phyloP scores from a whole-genome alignment of 2,329 filamentous ascomycete species.

The Verticillium nubilum region DNA sequence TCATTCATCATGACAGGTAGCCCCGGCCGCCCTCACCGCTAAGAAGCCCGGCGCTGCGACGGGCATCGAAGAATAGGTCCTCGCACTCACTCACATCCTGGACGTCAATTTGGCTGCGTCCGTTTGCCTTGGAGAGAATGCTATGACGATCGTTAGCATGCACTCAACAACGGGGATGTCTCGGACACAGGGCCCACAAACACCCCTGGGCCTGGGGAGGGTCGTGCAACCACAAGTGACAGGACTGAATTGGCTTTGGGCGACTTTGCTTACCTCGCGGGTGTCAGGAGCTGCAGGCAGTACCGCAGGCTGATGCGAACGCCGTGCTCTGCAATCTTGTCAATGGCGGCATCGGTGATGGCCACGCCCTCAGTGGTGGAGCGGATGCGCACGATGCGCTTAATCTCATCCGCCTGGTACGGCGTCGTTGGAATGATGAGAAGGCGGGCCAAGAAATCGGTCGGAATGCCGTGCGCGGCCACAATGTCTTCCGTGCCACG shows the following conservation, averaged over 20 bases:
- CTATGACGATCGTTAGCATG: slow-evolving; percentile 37
- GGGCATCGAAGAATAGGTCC: slow-evolving; percentile 77
- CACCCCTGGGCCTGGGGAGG: slow-evolving; percentile 2
- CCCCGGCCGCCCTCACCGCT: slow-evolving; percentile 55
- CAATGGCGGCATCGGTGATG: slow-evolving; percentile 76
- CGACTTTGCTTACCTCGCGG: slow-evolving; percentile 56
- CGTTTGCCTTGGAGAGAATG: slow-evolving; percentile 83
- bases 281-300: slow-evolving; percentile 85
- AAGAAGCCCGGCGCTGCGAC: slow-evolving; percentile 68
- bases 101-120: slow-evolving; percentile 69
- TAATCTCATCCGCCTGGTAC: slow-evolving; percentile 85
- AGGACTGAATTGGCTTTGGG: not conserved
- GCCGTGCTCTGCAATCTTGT: slow-evolving; percentile 82
- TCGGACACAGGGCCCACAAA: slow-evolving; percentile 11
- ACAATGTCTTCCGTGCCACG: slow-evolving; percentile 77
- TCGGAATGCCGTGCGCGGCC: slow-evolving; percentile 87
- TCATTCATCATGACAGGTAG: slow-evolving; percentile 52
- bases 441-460: slow-evolving; percentile 87
- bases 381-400: slow-evolving; percentile 81
- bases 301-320: slow-evolving; percentile 88
- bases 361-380: slow-evolving; percentile 75
- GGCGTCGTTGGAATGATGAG: slow-evolving; percentile 94
- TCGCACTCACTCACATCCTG: slow-evolving; percentile 77
- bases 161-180: slow-evolving; percentile 15
- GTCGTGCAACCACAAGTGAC: not conserved